Evolutionary conservation across 805 yeast genomes (phyloP), one percentile per base, ranked within the genome.

Genomic region (Kluyveromyces aestuarii): DNA sequence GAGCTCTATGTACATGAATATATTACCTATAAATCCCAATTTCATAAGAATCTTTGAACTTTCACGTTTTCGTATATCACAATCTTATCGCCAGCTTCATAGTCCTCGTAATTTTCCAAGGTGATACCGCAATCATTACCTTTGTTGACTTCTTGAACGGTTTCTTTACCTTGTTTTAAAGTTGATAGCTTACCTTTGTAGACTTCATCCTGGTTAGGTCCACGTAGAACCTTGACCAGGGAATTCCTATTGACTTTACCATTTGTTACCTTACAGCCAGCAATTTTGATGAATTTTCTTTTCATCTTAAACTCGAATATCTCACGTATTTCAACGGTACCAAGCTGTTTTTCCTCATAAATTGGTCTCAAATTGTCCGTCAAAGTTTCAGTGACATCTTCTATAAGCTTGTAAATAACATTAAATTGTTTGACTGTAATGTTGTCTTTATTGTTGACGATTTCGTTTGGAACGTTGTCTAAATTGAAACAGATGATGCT

Each of bases 51-150:
- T 58, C 85, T 73, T 50, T 80, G 76, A 17, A 81, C 71, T 47
- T 71, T 71, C 9, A 79, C 70, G 54, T 82, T 85, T 64, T 89
- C 96, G 55, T 76, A 80, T 1, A 81, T 82, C 59, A 87, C 83
- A 25, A 93, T 72, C 3, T 71, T 59, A 67, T 93, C 98, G 16
- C 95, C 96, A 17, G 72, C 81, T 55, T 80, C 75, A 59, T 84
- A 85, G 30, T 72, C 76, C 40, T 77, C 79, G 82, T 88, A 88
- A 9, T 52, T 49, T 40, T 69, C 68, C 54, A 93, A 80, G 0
- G 87, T 70, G 21, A 91, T 62, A 47, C 99, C 99, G 72, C 97
- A 93, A 57, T 93, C 99, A 27, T 77, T 76, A 27, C 96, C 97
- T 67, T 87, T 90, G 50, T 78, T 78, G 8, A 86, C 87, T 58